These are phyloP conservation scores for Panus rudis DNA, from an alignment of 768 basidiomycete genomes.

Conservation along the genomic window DNA sequence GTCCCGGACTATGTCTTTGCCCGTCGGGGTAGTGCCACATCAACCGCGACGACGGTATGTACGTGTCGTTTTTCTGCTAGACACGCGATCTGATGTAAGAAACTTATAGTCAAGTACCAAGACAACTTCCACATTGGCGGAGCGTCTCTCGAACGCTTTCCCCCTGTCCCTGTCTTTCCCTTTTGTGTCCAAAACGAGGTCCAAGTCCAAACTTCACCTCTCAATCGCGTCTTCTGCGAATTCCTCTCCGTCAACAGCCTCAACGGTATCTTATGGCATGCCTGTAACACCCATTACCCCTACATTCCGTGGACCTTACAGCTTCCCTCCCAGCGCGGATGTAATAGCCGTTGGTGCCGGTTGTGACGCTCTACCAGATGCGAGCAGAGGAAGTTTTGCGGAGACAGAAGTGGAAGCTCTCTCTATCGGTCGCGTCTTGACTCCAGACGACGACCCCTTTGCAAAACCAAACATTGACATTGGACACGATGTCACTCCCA, in stretches of 20 bases:
- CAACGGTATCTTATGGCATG: background rate
- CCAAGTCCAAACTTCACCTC: conserved; percentile 20
- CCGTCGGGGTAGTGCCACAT: conserved; percentile 19
- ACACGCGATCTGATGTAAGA: background rate
- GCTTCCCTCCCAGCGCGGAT: background rate
- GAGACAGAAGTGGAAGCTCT: conserved; percentile 11
- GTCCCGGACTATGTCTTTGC: conserved; percentile 18
- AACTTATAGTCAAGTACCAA: conserved; percentile 15
- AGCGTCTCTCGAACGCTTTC: conserved; percentile 12
- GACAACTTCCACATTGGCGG: conserved; percentile 16
- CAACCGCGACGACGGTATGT: conserved; percentile 14
- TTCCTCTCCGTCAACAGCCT: background rate
- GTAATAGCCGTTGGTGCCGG: too few species aligned
- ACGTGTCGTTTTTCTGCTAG: background rate
- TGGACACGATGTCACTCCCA: background rate
- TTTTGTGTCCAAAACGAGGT: conserved; percentile 8
- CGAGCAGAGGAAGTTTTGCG: background rate
- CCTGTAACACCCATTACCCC: background rate
- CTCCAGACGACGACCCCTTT: conserved; percentile 23
- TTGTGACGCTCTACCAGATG: too few species aligned
- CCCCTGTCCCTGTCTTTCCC: conserved; percentile 13
- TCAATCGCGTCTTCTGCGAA: conserved; percentile 2
- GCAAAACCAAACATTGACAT: conserved; percentile 16
- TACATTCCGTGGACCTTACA: too few species aligned
- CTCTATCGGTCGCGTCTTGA: conserved; percentile 20